phyloP scores from a whole-genome alignment of 306 rosid species.

The Vigna nakashimae region DNA sequence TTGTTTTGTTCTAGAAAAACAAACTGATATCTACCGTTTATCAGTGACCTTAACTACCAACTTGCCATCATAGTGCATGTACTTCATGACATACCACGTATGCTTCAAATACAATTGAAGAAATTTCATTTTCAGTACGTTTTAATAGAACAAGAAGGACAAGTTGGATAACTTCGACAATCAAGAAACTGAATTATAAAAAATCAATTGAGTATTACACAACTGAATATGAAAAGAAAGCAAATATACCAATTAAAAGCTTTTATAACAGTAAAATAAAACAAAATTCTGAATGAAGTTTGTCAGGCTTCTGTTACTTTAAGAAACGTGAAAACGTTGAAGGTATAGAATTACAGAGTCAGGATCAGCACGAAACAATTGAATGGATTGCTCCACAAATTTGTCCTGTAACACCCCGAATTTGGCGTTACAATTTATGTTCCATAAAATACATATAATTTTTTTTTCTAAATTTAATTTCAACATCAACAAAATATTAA shows the following conservation, averaged over 20 bases:
- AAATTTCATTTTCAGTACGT: not conserved
- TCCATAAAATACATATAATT: no score
- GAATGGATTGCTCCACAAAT: conserved; percentile 81
- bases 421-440: no score
- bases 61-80: conserved; percentile 78
- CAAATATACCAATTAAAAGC: not conserved
- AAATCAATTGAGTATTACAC: not conserved
- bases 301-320: not conserved
- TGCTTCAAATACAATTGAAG: conserved; percentile 24
- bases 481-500: no score
- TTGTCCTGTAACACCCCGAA: conserved; percentile 55
- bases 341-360: conserved; percentile 57
- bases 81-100: conserved; percentile 83
- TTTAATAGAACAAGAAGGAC: not conserved
- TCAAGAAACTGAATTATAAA: conserved; percentile 13
- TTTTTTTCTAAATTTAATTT: no score
- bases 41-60: conserved; percentile 85
- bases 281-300: not conserved
- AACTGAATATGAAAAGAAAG: not conserved
- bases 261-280: not conserved
- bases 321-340: not conserved
- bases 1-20: not conserved
- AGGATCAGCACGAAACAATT: conserved; percentile 89
- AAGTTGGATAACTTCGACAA: not conserved
- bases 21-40: conserved; percentile 59